Evolutionary conservation across 345 rosid species (phyloP), one percentile per base, ranked within the genome.

Genomic region (Carallia brachiata): DNA sequence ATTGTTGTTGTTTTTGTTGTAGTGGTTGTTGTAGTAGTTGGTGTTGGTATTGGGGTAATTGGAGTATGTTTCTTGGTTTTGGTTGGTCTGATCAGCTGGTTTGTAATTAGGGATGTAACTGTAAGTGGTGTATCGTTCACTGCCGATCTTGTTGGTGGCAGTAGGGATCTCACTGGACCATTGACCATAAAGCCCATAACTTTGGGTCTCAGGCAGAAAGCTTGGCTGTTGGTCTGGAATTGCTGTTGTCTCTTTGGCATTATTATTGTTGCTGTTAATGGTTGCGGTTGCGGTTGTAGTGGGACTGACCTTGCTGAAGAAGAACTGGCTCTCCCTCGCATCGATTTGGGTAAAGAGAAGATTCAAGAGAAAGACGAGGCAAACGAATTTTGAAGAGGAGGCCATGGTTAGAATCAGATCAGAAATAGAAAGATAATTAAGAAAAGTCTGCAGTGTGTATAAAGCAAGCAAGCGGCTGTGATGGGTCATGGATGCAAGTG

Each of bases 171-270:
- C 36, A 32, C 63, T 53, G 6, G 79, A 55, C 32, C 72, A 83
- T 6, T 78, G 87, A 8, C 88, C 84, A 18, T 85, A 85, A 4
- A 85, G 79, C 27, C 92, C 92, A 5, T 85, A 88, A 28, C 82
- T 82, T 53, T 72, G 69, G 71, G 85, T 73, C 73, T 87, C 78
- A 0, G 70, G 86, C 62, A 80, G 15, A 52, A 86, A 86, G 47
- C 66, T 68, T 19, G 79, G 79, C 16, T 81, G 80, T 32, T 63
- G 61, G n/a, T 74, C 74, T 36, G 62, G 39, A 6, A 50, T 23
- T 23, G 23, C 5, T 63, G 74, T 18, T 13, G 4, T 63, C 9
- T 54, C 78, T 27, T 53, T 63, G 37, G 12, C 48, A 36, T 47
- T 52, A 44, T 30, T 54, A 52, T 69, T 67, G 72, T n/a, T 67